Evolutionary conservation across 2,329 filamentous ascomycete species (phyloP), one percentile per base, ranked within the genome.

Genomic region (Bipolaris bicolor): DNA sequence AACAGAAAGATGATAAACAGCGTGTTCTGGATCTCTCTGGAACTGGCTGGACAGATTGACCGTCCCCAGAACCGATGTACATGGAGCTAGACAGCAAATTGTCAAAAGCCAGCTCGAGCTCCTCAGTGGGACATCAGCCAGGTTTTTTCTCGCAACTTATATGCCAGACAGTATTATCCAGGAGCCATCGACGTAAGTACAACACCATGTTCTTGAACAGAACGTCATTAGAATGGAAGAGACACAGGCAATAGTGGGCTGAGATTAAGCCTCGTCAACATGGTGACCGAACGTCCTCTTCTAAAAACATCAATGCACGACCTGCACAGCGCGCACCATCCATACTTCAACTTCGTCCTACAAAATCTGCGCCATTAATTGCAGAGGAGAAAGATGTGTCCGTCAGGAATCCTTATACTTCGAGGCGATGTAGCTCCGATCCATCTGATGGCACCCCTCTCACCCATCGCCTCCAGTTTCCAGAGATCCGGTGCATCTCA

Each of bases 361-460:
- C 58, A 3, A 53, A 61, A 31, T 55, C 53, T 20, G 50, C 45
- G 5, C 61, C 53, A 33, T 49, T 52, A 18, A 44, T 54, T 3
- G 37, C 3, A 13, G 43, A 41, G 31, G 43, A 57, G 24, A 53
- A 58, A n/a, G 39, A n/a, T 1, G 13, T 5, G 16, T 18, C 45
- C 7, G 29, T 57, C 3, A 10, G 36, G 3, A 49, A 40, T 22
- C 20, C 29, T 6, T 15, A 37, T 15, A 16, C 31, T 2, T 4
- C 29, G 5, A 54, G 48, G 5, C 60, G 53, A 11, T 56, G 57
- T 13, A 57, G 53, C 36, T 66, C 62, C 9, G 57, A 55, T 40
- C 64, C 62, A 7, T 65, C 60, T 5, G 54, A 63, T 16, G 50
- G 58, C 16, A 58, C 52, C 41, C 36, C 55, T 16, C 47, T 57